Conservation (phyloP, 140 eudicot genomes). For the Bidens hawaiensis region DNA sequence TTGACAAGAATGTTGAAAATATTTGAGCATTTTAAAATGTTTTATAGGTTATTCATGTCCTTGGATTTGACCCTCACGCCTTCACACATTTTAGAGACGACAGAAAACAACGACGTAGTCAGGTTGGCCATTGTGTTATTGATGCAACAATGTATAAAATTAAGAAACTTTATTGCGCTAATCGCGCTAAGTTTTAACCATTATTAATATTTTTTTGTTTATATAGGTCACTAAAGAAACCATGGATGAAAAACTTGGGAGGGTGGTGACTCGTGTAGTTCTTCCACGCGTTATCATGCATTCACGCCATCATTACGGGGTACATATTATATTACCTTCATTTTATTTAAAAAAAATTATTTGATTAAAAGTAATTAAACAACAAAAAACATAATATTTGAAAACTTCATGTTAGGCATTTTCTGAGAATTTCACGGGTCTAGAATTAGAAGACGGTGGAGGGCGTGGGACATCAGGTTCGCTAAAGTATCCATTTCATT, state of each 20-base stretch:
- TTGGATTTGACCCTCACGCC: constrained; percentile 98
- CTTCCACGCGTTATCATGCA: constrained; percentile 99
- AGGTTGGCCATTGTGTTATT: too few species aligned
- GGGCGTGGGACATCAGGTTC: constrained; percentile 99
- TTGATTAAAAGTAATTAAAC: background rate
- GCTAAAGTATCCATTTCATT: background rate
- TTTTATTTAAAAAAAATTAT: background rate
- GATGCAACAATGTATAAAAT: too few species aligned
- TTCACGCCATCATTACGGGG: constrained; percentile 96
- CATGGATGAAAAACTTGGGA: constrained; percentile 85
- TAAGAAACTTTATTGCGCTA: too few species aligned
- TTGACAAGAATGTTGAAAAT: too few species aligned
- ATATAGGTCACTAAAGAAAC: constrained; percentile 69
- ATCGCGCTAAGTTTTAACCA: constrained; percentile 2
- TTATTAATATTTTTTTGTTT: background rate
- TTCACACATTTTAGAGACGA: constrained; percentile 97
- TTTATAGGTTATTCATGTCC: constrained; percentile 99
- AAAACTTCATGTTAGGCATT: constrained; percentile 53
- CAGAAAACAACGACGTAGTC: constrained; percentile 75
- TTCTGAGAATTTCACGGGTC: constrained; percentile 85
- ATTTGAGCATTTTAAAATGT: too few species aligned
- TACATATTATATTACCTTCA: constrained; percentile 14
- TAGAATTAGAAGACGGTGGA: constrained; percentile 98
- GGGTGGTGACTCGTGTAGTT: constrained; percentile 88
- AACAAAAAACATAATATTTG: background rate